Base-by-base conservation (phyloP, 331 rosid genomes). In the Rhamnella rubrinervis region DNA sequence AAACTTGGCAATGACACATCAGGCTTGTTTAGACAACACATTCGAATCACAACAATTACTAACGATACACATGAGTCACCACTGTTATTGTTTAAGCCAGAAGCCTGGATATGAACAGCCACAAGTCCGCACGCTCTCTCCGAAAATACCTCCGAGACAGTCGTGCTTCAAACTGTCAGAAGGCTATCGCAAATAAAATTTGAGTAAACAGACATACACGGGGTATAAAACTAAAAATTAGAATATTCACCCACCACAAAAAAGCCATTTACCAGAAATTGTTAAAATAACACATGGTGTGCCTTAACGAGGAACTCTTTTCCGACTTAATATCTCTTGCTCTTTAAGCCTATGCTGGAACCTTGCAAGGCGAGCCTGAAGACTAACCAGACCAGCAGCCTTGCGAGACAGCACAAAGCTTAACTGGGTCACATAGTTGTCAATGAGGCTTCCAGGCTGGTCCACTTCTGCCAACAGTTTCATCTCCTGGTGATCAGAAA, bases 401-500 rank as follows among this genome's bases (percentile, higher is more conserved):
- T 93, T 93, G 61, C 98, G 97, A 16, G 98, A 91, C 59, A 93
- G 97, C 77, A 91, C 86, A 55, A 84, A 88, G 80, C 86, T 87
- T 87, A 93, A 78, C 81, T 93, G 97, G 39, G 88, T 78, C 66
- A 93, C 95, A 20, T 93, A 93, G 75, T 89, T 87, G 79, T 93
- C 98, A 7, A 93, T 91, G n/a, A 70, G 91, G 80, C 97, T 93
- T 38, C 97, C 98, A 14, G 98, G 98, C 81, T 79, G 97, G 75
- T 91, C 98, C 84, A 93, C 98, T 78, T 89, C 97, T 62, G 97
- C 98, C 73, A 93, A 61, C 70, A 93, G 78, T 78, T 91, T 93
- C 98, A 93, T 93, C 89, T 93, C 98, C 97, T 93, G 75, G 35
- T 20, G 65, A 68, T 62, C 83, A 70, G 69, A 57, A 46, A 31